Conservation (phyloP, 2,329 filamentous ascomycete species). For the Plectosphaerella cucumerina region DNA sequence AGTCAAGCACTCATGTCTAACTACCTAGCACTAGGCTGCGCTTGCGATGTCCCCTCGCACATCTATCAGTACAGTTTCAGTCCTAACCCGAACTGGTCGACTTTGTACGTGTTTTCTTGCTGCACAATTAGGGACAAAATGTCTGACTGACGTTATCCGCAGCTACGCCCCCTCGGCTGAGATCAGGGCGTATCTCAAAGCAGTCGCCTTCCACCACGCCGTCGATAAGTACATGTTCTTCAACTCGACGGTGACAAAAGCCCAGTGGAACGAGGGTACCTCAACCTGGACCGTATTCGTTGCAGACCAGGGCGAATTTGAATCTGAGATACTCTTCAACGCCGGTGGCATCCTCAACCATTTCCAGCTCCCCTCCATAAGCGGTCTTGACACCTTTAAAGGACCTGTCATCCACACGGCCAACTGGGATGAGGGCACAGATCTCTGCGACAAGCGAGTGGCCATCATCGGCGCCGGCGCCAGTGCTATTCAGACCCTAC, state of each 20-base stretch:
- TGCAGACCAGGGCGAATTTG: conserved; percentile 33
- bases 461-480: conserved; percentile 29
- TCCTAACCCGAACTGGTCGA: conserved; percentile 56
- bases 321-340: conserved; percentile 20
- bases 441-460: conserved; percentile 22
- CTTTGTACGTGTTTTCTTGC: conserved; percentile 29
- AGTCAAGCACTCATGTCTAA: not conserved
- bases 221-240: conserved; percentile 44
- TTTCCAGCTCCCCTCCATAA: conserved; percentile 40
- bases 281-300: conserved; percentile 38
- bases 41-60: conserved; percentile 54
- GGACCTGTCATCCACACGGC: conserved; percentile 30
- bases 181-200: conserved; percentile 47
- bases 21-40: conserved; percentile 33
- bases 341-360: conserved; percentile 11
- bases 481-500: conserved; percentile 25
- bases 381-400: conserved; percentile 33
- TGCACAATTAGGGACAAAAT: too few species aligned
- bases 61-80: conserved; percentile 61
- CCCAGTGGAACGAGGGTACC: conserved; percentile 38
- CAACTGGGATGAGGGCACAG: conserved; percentile 23
- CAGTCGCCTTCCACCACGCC: conserved; percentile 27
- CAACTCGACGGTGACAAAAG: conserved; percentile 35
- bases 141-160: too few species aligned
- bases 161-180: conserved; percentile 47